These are phyloP conservation scores for Lachancea lanzarotensis DNA, from an alignment of 805 yeast species.

Conservation along the genomic window DNA sequence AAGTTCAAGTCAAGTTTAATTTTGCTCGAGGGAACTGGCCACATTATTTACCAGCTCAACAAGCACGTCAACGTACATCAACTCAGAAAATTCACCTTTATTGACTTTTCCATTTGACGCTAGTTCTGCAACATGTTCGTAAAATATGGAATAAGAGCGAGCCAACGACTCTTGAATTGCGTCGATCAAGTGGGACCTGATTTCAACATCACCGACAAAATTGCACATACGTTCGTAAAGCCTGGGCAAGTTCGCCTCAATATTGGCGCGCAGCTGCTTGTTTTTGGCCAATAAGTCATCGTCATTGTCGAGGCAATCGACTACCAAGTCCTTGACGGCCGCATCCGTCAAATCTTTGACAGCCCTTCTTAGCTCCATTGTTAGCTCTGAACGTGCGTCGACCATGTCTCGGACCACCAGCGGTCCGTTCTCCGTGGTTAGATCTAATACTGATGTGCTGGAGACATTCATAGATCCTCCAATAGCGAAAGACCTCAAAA, in stretches of 20 bases:
- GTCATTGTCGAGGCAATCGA: conserved; percentile 35
- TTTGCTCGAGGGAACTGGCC: conserved; percentile 10
- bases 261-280: conserved; percentile 40
- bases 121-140: conserved; percentile 30
- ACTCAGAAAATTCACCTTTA: conserved; percentile 36
- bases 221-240: conserved; percentile 43
- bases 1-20: not conserved
- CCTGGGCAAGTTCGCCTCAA: conserved; percentile 51
- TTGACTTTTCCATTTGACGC: conserved; percentile 19
- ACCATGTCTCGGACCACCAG: conserved; percentile 73
- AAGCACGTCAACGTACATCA: conserved; percentile 62
- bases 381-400: conserved; percentile 70
- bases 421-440: conserved; percentile 68
- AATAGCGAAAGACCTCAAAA: conserved; percentile 38
- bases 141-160: conserved; percentile 51
- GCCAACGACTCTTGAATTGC: conserved; percentile 59
- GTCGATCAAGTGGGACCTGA: conserved; percentile 48
- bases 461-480: not conserved
- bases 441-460: conserved; percentile 33
- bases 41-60: conserved; percentile 41
- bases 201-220: conserved; percentile 52
- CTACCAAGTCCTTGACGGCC: conserved; percentile 44
- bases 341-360: conserved; percentile 64
- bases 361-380: conserved; percentile 60
- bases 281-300: conserved; percentile 26